Evolutionary conservation across 208 protist genomes (phyloP), one percentile per base, ranked within the genome.

Genomic region (Leptomonas pyrrhocoris): DNA sequence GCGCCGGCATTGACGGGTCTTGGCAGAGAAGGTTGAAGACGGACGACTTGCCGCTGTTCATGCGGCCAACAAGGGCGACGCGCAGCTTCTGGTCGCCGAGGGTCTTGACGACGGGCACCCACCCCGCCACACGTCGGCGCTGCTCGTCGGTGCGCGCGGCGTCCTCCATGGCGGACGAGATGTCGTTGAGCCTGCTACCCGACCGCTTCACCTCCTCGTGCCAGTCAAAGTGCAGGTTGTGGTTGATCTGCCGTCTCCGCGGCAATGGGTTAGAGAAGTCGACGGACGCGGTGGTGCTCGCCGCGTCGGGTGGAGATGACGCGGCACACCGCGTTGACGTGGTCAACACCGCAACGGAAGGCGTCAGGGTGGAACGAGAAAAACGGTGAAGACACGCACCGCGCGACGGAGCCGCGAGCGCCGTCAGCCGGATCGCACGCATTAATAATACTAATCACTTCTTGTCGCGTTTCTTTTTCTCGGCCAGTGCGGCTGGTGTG

Each of bases 31-130:
- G 49, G 61, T 97, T 97, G 73, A 95, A 97, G 15, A 97, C 68
- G 2, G 91, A 94, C 0, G 91, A 96, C 77, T 97, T 97, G 23
- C 93, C 93, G 51, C 76, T 78, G 66, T 97, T 96, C 89, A 96
- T 94, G 43, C 86, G 85, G 8, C 93, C 93, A 25, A 97, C 83
- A 72, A 97, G 78, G 31, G 93, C 93, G 1, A 97, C 72, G 30
- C 90, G 90, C 23, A 97, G 81, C 18, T 80, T 79, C 63, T 96
- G 89, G 63, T 96, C 90, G 27, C 83, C 81, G 19, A 97, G 46
- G 2, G 92, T 65, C 50, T 88, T 85, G 45, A 97, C 91, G 5
- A 97, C 88, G 0, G 93, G 93, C 15, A 57, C 73, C 92, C 92
- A 96, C 0, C 81, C 88, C 0, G 92, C 79, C 30, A 96, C 92